A percentile compares a stretch with the other conserved stretches of the same genome.
phyloP scores from a whole-genome alignment of 2,329 filamentous ascomycete species.

The Myriosclerotinia scirpicola region DNA sequence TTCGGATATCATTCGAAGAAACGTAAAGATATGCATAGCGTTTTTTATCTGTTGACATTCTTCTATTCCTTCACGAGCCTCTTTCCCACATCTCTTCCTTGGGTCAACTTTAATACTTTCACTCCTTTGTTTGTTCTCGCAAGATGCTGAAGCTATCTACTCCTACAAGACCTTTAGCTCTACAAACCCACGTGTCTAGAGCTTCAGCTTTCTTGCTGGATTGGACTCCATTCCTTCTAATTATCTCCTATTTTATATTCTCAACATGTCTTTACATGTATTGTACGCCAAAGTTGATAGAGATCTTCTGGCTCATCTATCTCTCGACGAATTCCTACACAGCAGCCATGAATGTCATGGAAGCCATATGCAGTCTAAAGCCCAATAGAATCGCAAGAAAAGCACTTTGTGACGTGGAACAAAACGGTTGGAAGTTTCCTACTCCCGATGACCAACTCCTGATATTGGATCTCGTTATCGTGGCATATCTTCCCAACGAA shows the following conservation, averaged over 20 bases:
- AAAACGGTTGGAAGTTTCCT: constrained; percentile 46
- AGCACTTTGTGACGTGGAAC: constrained; percentile 42
- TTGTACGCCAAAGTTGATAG: constrained; percentile 41
- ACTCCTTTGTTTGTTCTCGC: too few relatives aligned
- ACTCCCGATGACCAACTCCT: constrained; percentile 45
- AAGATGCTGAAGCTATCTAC: constrained; percentile 7
- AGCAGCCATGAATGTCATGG: constrained; percentile 45
- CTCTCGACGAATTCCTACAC: constrained; percentile 48
- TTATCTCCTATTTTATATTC: constrained; percentile 46
- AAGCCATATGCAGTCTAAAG: constrained; percentile 45
- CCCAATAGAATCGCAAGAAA: constrained; percentile 43
- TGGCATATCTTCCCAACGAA: constrained; percentile 53
- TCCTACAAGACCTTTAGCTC: neutral
- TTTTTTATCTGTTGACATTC: neutral
- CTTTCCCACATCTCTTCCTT: neutral
- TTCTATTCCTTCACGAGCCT: neutral
- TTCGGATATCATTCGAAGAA: neutral
- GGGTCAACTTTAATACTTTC: neutral
- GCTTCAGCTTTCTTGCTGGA: constrained; percentile 32
- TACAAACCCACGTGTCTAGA: neutral
- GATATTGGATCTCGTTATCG: constrained; percentile 49
- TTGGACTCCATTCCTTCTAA: constrained; percentile 46
- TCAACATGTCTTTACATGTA: constrained; percentile 46
- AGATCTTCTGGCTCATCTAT: constrained; percentile 48
- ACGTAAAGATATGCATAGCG: neutral